A percentile compares a stretch with the other conserved stretches of the same genome.
These are phyloP conservation scores for Ophidiomyces ophidiicola DNA, from an alignment of 2,329 filamentous ascomycete genomes.

Conservation along the genomic window DNA sequence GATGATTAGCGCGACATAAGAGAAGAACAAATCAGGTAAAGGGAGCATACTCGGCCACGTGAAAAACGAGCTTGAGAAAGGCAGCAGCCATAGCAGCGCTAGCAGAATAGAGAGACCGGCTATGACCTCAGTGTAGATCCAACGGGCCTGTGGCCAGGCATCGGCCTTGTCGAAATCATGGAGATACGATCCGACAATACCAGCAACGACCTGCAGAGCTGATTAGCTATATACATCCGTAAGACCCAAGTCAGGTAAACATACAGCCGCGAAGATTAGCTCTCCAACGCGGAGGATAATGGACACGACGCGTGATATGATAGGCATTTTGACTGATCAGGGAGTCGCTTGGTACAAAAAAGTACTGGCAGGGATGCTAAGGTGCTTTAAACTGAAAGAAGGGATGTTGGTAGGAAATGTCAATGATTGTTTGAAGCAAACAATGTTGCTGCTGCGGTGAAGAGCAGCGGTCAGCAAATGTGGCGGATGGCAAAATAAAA, in stretches of 20 bases:
- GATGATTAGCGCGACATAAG: neutral
- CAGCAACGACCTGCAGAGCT: slow-evolving; percentile 43
- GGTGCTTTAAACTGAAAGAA: no score
- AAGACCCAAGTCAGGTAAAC: slow-evolving; percentile 18
- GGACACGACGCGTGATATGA: slow-evolving; percentile 44
- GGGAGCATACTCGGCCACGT: slow-evolving; percentile 46
- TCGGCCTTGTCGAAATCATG: slow-evolving; percentile 37
- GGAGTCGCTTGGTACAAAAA: no score
- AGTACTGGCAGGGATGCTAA: no score
- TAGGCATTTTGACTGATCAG: slow-evolving; percentile 37
- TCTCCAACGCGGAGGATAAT: slow-evolving; percentile 49
- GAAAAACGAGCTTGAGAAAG: slow-evolving; percentile 54
- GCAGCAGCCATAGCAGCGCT: slow-evolving; percentile 60
- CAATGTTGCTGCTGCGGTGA: no score
- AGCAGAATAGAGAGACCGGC: slow-evolving; percentile 57
- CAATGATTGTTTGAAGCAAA: no score
- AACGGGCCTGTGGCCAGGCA: slow-evolving; percentile 48
- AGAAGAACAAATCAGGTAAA: neutral
- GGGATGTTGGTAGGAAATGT: no score
- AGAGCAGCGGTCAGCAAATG: neutral
- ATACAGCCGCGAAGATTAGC: slow-evolving; percentile 57
- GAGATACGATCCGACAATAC: slow-evolving; percentile 56
- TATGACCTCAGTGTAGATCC: slow-evolving; percentile 64
- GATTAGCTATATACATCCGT: neutral
- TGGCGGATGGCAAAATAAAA: neutral